Base-by-base conservation (phyloP, 352 stramenopile genomes). In the Plasmopara viticola region DNA sequence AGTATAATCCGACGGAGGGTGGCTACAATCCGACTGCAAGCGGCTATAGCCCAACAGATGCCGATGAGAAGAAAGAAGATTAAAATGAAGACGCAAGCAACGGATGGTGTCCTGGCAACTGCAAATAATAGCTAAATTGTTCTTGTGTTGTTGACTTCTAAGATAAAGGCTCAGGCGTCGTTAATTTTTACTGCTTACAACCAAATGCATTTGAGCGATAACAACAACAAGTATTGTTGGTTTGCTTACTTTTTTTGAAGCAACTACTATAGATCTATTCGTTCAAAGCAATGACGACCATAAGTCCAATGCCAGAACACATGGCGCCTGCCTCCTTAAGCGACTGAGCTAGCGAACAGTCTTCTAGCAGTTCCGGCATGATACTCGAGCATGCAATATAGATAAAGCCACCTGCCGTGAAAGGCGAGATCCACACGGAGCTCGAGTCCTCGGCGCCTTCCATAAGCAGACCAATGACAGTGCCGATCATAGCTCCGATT, bases 371-470 rank as follows among this genome's bases (percentile, higher is more conserved):
- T 60, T 97, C 84, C 6, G 91, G 88, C 63, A 97, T 83, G 44
- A 97, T 90, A 44, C 80, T 95, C 20, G 81, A 78, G 48, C 85
- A 90, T 28, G 89, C 86, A 35, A 97, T 84, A 66, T 97, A 97
- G 48, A 97, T 78, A 72, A 97, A 97, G 13, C 91, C 91, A 53
- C 84, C 84, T 40, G 84, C 84, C 14, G 81, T 94, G 51, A 94
- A 94, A 2, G 79, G 75, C 20, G 81, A 84, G 61, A 94, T 87
- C 74, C 81, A 90, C 51, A 75, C 77, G 30, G 79, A 79, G 50
- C 64, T 84, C n/a, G 74, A 72, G 44, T 87, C 70, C 38, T 77
- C 74, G 17, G 70, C 72, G 35, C 73, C 76, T 56, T 89, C 81
- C 62, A 89, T 86, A 25, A 89, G 62, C 55, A 91, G 56, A n/a